These are phyloP conservation scores for Boechera retrofracta DNA, from an alignment of 345 rosid species.

Conservation along the genomic window DNA sequence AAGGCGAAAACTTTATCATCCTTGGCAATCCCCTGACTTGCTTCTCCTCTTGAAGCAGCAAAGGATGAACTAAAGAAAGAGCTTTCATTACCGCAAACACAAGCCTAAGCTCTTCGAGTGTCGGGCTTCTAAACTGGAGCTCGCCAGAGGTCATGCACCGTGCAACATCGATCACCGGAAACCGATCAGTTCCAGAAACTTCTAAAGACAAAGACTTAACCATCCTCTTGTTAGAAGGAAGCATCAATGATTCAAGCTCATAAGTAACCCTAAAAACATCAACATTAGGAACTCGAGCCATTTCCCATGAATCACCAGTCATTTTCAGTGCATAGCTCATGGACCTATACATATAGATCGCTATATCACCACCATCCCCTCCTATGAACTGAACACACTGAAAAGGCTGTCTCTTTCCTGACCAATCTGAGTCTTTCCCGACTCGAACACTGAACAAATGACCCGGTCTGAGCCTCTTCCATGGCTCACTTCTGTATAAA, in stretches of 20 bases:
- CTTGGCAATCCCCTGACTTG: conserved; percentile 54
- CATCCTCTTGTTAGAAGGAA: conserved; percentile 67
- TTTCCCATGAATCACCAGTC: conserved; percentile 60
- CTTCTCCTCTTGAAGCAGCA: conserved; percentile 59
- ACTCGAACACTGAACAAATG: conserved; percentile 67
- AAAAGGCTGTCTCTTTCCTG: conserved; percentile 66
- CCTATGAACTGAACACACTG: conserved; percentile 70
- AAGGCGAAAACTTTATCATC: conserved; percentile 54
- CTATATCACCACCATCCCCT: conserved; percentile 76
- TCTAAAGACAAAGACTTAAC: conserved; percentile 62
- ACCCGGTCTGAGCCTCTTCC: conserved; percentile 65
- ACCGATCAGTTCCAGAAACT: conserved; percentile 59
- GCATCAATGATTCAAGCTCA: conserved; percentile 60
- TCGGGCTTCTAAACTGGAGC: conserved; percentile 65
- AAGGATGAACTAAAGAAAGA: conserved; percentile 62
- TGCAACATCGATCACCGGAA: conserved; percentile 69
- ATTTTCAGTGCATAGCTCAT: conserved; percentile 59
- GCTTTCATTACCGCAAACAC: conserved; percentile 68
- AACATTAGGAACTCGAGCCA: conserved; percentile 57
- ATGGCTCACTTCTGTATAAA: conserved; percentile 72
- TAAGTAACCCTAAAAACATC: conserved; percentile 68
- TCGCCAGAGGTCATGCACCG: conserved; percentile 56
- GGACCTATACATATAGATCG: conserved; percentile 59
- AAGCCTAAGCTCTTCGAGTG: conserved; percentile 67
- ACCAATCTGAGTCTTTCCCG: conserved; percentile 74